Percentiles rank a stretch among this genome's conserved stretches.
Conservation (phyloP, 352 stramenopile genomes). For the Phytophthora tentaculata region DNA sequence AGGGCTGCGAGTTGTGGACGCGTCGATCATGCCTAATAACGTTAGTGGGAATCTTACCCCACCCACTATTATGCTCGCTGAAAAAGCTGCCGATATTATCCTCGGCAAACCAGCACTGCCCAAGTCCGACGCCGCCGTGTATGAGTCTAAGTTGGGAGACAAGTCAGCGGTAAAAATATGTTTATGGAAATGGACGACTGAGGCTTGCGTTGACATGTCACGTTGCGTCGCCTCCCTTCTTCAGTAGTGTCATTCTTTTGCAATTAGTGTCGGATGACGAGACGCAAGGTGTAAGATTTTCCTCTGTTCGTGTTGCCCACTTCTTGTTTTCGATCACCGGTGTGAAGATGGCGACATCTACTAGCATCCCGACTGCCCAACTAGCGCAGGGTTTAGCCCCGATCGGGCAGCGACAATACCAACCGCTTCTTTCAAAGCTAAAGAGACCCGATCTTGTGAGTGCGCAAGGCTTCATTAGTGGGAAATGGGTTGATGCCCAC, state of each 20-base stretch:
- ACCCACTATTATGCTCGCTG: slow-evolving; percentile 92
- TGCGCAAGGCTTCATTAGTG: slow-evolving; percentile 72
- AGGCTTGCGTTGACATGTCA: slow-evolving; percentile 11
- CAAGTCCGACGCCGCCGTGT: slow-evolving; percentile 66
- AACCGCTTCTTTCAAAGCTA: slow-evolving; percentile 56
- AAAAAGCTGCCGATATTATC: slow-evolving; percentile 93
- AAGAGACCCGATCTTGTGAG: slow-evolving; percentile 62
- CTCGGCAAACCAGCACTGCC: slow-evolving; percentile 59
- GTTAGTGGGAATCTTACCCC: slow-evolving; percentile 94
- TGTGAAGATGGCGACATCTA: slow-evolving; percentile 20
- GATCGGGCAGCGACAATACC: slow-evolving; percentile 22
- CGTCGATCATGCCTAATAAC: slow-evolving; percentile 93
- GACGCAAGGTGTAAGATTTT: background rate
- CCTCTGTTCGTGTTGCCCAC: slow-evolving; percentile 5
- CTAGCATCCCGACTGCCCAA: slow-evolving; percentile 14
- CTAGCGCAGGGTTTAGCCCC: slow-evolving; percentile 11
- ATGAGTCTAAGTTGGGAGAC: slow-evolving; percentile 71
- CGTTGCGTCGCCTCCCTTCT: background rate
- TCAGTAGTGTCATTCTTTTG: background rate
- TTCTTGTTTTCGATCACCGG: slow-evolving; percentile 12
- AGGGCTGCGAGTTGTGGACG: slow-evolving; percentile 88
- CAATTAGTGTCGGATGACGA: background rate
- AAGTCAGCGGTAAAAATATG: slow-evolving; percentile 49
- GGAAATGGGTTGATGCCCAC: slow-evolving; percentile 67
- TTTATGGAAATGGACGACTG: no score